These are phyloP conservation scores for Moringa oleifera DNA, from an alignment of 345 rosid genomes.

Conservation along the genomic window DNA sequence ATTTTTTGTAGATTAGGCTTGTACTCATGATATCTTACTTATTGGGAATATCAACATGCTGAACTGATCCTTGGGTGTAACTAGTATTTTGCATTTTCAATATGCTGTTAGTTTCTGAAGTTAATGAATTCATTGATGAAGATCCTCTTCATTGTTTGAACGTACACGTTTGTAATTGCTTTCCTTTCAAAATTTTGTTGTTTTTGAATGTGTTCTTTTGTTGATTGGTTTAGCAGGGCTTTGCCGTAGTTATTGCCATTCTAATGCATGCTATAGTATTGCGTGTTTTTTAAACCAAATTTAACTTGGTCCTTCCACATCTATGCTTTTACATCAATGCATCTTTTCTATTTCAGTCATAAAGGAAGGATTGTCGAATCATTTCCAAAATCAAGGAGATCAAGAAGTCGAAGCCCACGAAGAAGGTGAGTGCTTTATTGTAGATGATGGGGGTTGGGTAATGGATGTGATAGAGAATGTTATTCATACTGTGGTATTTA, in stretches of 20 bases:
- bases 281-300: not conserved
- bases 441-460: no score
- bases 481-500: no score
- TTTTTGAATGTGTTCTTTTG: not conserved
- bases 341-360: conserved; percentile 23
- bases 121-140: not conserved
- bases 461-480: no score
- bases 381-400: conserved; percentile 31
- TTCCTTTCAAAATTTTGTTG: not conserved
- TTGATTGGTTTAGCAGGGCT: not conserved
- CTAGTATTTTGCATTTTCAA: not conserved
- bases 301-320: not conserved
- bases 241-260: not conserved
- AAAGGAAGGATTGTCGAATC: conserved; percentile 25
- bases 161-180: no score
- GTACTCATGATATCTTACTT: no score
- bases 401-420: conserved; percentile 48
- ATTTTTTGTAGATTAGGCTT: no score
- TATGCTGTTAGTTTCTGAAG: not conserved
- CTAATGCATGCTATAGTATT: not conserved
- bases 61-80: not conserved
- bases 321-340: conserved; percentile 10
- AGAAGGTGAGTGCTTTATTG: conserved; percentile 24
- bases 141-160: no score
- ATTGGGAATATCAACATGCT: no score